Conservation (phyloP, 2,329 filamentous ascomycete species). For the Fusarium subtropicale region DNA sequence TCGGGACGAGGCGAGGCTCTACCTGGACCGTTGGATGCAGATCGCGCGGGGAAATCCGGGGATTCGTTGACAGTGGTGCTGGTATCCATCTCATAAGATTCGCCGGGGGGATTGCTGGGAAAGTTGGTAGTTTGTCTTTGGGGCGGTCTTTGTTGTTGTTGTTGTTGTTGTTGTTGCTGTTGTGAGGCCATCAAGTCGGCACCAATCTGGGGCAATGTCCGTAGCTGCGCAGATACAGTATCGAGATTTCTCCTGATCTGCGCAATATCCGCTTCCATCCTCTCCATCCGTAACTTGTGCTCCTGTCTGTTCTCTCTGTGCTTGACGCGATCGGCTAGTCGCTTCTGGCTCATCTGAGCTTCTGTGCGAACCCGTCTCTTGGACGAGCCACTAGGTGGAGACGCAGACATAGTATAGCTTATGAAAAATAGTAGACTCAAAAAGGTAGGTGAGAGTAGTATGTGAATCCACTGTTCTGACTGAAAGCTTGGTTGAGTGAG, state of each 20-base stretch:
- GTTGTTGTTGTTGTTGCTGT: conserved; percentile 9
- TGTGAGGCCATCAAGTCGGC: conserved; percentile 29
- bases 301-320: conserved; percentile 45
- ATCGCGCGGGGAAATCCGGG: conserved; percentile 20
- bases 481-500: conserved; percentile 9
- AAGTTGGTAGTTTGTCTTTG: conserved; percentile 19
- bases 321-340: conserved; percentile 43
- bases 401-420: conserved; percentile 25
- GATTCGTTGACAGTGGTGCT: background rate
- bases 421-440: background rate
- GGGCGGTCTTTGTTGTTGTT: background rate
- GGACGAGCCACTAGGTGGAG: conserved; percentile 30
- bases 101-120: conserved; percentile 9
- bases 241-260: conserved; percentile 41
- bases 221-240: conserved; percentile 35
- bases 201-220: conserved; percentile 20
- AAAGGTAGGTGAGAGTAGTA: conserved; percentile 3
- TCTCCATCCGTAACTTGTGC: conserved; percentile 44
- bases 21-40: background rate
- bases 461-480: conserved; percentile 13
- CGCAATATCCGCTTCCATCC: conserved; percentile 44
- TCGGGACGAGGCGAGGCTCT: conserved; percentile 9
- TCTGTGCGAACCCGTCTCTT: conserved; percentile 42
- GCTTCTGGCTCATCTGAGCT: conserved; percentile 45
- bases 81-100: conserved; percentile 18